Conservation (phyloP, 345 rosid genomes). For the Firmiana major region DNA sequence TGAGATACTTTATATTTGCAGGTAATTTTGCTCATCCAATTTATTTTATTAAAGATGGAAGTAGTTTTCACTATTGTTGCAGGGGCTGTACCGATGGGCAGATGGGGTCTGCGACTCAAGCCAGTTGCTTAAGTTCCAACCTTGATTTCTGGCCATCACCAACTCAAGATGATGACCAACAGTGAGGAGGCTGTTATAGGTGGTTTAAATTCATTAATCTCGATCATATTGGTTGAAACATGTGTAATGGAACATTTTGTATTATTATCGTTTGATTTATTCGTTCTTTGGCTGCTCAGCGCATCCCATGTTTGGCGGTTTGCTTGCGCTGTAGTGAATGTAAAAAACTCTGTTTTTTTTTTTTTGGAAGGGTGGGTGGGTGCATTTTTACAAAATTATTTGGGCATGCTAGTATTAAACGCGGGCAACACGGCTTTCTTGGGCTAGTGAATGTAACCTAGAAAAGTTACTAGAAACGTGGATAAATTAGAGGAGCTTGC, state of each 20-base stretch:
- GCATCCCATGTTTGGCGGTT: background rate
- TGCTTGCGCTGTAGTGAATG: no score
- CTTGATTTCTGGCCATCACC: constrained; percentile 65
- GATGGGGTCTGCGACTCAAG: constrained; percentile 89
- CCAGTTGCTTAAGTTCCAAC: constrained; percentile 75
- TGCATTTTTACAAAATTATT: no score
- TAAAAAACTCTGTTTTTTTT: no score
- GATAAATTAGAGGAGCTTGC: no score
- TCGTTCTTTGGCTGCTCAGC: constrained; percentile 32
- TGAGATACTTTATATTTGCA: background rate
- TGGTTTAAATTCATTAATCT: constrained; percentile 8
- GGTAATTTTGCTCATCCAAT: background rate
- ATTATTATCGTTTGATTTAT: constrained; percentile 21
- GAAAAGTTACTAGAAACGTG: no score
- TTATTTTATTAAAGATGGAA: background rate
- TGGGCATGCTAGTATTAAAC: no score
- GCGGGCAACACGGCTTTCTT: no score
- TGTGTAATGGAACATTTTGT: constrained; percentile 12
- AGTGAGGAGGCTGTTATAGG: constrained; percentile 14
- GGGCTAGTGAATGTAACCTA: no score
- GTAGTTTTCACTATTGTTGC: constrained; percentile 8
- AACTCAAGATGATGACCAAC: constrained; percentile 42
- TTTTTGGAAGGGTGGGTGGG: no score
- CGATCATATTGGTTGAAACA: constrained; percentile 19
- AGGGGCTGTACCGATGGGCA: constrained; percentile 99